Base-by-base conservation (phyloP, 306 rosid species). In the Dicorynia guianensis region DNA sequence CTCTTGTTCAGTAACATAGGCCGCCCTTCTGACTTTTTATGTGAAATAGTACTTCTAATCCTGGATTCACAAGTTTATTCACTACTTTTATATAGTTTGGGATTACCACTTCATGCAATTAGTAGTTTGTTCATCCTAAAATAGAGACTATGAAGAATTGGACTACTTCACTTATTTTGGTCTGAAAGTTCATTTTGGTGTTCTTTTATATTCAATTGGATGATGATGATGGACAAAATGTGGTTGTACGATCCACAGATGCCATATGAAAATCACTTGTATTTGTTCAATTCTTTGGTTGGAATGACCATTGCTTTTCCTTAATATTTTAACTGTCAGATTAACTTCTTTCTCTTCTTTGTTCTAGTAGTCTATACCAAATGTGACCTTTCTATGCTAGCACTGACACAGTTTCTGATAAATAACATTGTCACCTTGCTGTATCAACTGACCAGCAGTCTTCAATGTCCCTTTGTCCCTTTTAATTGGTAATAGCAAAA, bases 401-500 rank as follows among this genome's bases (percentile, higher is more conserved):
- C 66, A 71, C 20, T 71, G 67, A 9, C 18, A n/a, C 14, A n/a
- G 13, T 20, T 57, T 72, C 57, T 72, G 34, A 44, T 58, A 10
- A 25, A 43, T 58, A 9, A 6, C 44, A 5, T 40, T 6, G 8
- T 60, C 50, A 46, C n/a, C 6, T 72, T 59, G 39, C n/a, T 60
- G 30, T 72, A 72, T 46, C 61, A 59, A 15, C 46, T 10, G 15
- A 10, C 46, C 67, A 57, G 13, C 5, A 30, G 13, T 43, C 47
- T 33, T 58, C n/a, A n/a, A n/a, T n/a, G n/a, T n/a, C n/a, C 43
- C 11, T 57, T 7, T 14, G 13, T 40, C 9, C 34, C 25, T 18
- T 58, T 58, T 68, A 8, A 20, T 67, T 68, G 44, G 69, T 58
- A 33, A 48, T 76, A 58, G 63, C 62, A 57, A 67, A 17, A 13